Evolutionary conservation across 371 early-diverging fungal species (phyloP), one percentile per base, ranked within the genome.

Genomic region (Lichtheimia ramosa): DNA sequence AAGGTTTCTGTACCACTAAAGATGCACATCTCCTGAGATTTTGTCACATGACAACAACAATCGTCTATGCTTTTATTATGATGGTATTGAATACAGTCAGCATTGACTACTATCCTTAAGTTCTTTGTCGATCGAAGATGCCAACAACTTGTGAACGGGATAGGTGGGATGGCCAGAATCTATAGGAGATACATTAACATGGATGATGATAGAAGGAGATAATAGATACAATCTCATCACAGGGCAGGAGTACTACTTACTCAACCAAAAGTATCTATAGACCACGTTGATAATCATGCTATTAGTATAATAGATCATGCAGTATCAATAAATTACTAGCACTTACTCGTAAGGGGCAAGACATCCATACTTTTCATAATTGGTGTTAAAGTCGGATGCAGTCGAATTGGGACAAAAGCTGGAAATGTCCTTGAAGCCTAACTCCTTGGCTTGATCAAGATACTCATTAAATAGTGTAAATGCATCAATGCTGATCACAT

Each of bases 311-410:
- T 56, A 12, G 21, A 21, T 4, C 7, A n/a, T n/a, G n/a, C n/a
- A n/a, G n/a, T n/a, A n/a, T n/a, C n/a, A n/a, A n/a, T n/a, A n/a
- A n/a, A n/a, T n/a, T n/a, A 24, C 15, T 13, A 25, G 15, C 18
- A 18, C 59, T 51, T 53, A 59, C 49, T 58, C 59, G 27, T 64
- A 56, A 14, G 59, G 59, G 14, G 64, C 56, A 3, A 59, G 27
- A 43, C 59, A 64, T 3, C 64, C 64, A 12, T 64, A 64, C 3
- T 27, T 48, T 56, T 16, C 51, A 34, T 64, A 64, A 39, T 54
- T 64, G 24, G 56, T 64, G 23, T 64, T 55, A 42, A 64, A 51
- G 23, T 64, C 59, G 0, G 64, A 59, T 14, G 64, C 64, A 41
- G 59, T 43, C 5, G 48, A 58, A n/a, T 59, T 18, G 39, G 54